Evolutionary conservation across 768 basidiomycete genomes (phyloP), one percentile per base, ranked within the genome.

Genomic region (Lactifluus volemus): DNA sequence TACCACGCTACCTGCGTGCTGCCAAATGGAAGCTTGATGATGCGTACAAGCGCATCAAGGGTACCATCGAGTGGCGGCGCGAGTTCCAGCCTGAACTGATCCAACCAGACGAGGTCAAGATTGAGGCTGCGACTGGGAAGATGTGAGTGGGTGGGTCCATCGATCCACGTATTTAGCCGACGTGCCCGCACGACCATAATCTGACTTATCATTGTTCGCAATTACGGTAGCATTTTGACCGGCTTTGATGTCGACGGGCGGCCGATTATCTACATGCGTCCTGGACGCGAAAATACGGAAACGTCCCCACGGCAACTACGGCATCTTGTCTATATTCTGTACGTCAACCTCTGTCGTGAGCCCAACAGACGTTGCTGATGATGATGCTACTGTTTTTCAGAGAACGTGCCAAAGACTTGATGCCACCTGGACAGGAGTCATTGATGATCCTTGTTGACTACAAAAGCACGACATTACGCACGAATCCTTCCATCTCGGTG

Each of bases 241-340:
- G 92, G 92, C 7, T 94, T 93, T 65, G 92, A 95, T 73, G 79
- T 78, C 54, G 89, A 92, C 58, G 90, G 89, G 5, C 78, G 92
- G n/a, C 92, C 92, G 0, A 86, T 94, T 47, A 75, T 95, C 14
- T 93, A 92, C 73, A 85, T 95, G 84, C 84, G 90, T 15, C 92
- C 92, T 0, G 91, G 90, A 30, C 79, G 83, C 61, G 90, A 95
- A 70, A 94, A 93, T 70, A 93, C 92, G 8, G 81, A 87, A 66
- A 80, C 81, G 2, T 81, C 84, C 62, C 84, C 86, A 3, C 80
- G 90, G 45, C 92, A 95, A 68, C 79, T 95, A 57, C 79, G 84
- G 55, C 90, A 94, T 78, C 79, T 94, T 25, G 88, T 94, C 25
- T 93, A 88, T 83, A 86, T 86, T 70, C 71, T 93, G 89, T 91